A percentile compares a stretch with the other conserved stretches of the same genome.
Evolutionary conservation across 805 yeast genomes (phyloP).

Genomic region (Suhomyces sp.): DNA sequence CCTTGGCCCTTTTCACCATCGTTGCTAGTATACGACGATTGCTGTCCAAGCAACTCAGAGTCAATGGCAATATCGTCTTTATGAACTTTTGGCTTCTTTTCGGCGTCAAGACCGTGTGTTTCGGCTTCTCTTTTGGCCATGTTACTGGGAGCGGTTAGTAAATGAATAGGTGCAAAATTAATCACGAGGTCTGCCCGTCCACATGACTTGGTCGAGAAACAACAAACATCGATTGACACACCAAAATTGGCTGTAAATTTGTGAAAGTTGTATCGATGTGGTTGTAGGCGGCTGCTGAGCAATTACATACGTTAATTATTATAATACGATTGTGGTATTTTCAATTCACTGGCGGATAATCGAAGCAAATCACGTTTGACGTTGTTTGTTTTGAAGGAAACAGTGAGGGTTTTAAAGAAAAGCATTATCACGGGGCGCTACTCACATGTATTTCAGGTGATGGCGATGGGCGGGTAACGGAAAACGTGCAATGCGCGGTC

Average conservation of each 20-base stretch:
- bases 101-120: conserved; percentile 5
- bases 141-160: conserved; percentile 8
- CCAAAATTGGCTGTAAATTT: background rate
- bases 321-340: background rate
- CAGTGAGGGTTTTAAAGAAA: conserved; percentile 5
- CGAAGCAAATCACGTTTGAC: conserved; percentile 3
- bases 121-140: conserved; percentile 16
- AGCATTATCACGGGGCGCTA: conserved; percentile 1
- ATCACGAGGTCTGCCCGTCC: conserved; percentile 2
- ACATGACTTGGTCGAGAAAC: background rate
- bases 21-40: conserved; percentile 25
- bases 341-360: background rate
- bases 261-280: background rate
- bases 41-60: conserved; percentile 43
- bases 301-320: background rate
- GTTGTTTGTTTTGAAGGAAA: conserved; percentile 3
- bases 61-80: conserved; percentile 34
- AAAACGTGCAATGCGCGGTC: conserved; percentile 2
- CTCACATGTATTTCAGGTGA: conserved; percentile 8
- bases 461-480: conserved; percentile 3
- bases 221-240: background rate
- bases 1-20: conserved; percentile 3
- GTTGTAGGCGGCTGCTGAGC: background rate
- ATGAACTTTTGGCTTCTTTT: conserved; percentile 12
- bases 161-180: background rate